Base-by-base conservation (phyloP, 805 yeast species). In the Cyberlindnera misumaiensis region DNA sequence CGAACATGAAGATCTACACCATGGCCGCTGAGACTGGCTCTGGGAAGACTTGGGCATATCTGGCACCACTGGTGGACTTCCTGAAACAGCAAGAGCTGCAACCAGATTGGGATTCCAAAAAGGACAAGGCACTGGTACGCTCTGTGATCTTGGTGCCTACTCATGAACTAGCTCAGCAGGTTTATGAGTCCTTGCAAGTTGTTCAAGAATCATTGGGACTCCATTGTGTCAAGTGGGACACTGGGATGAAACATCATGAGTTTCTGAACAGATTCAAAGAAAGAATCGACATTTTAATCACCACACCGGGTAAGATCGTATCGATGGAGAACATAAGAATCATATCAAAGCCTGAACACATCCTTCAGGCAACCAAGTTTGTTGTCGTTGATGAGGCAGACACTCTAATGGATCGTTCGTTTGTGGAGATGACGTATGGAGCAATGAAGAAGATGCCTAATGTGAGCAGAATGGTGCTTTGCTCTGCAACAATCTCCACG, bases 11-110 rank as follows among this genome's bases (percentile, higher is more conserved):
- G 47, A 72, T 80, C 1, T 86, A 76, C 65, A 76, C 93, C 3
- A 60, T 90, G 39, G 97, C 97, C 1, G 96, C 97, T 3, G 97
- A 93, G 57, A 90, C 98, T 0, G 98, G 98, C 0, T 83, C 95
- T 0, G 98, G 98, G 8, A 90, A 90, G 56, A 90, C 98, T 0
- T 78, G 95, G 79, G 88, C 97, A 0, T 90, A 89, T 53, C 55
- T 93, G 43, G 77, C 83, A 0, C 89, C 96, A 0, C 45, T 90
- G 27, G 46, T 89, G 28, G 82, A 86, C 34, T 76, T 74, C 45
- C 59, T 89, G 45, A 73, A 77, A 43, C 76, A 73, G 36, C 79
- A 80, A 40, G 66, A 58, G 36, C 67, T 64, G 5, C 53, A 6
- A 3, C 38, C 34, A 11, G 33, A 56, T 3, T 67, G 71, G 66